Base-by-base conservation (phyloP, 2,329 filamentous ascomycete genomes). In the Lachnellula subtilissima region DNA sequence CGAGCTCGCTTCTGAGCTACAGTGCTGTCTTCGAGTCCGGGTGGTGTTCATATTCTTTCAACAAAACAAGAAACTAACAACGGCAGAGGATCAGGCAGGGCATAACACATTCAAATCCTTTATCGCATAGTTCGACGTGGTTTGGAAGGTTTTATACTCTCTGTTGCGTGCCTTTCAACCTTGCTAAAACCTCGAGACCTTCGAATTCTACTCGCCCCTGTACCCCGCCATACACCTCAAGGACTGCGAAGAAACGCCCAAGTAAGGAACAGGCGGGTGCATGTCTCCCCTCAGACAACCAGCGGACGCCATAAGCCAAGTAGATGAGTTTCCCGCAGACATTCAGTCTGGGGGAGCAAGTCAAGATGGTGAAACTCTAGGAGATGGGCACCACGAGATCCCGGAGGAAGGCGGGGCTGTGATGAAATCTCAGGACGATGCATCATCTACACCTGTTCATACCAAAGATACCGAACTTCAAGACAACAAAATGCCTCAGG, bases 271-370 rank as follows among this genome's bases (percentile, higher is more conserved):
- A 60, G 49, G 54, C 52, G 62, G 60, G 61, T 70, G 67, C 57
- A 70, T 70, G 67, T 70, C 67, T 68, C 55, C 66, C 61, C 63
- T 65, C 48, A 64, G 56, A 61, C 61, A 62, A 49, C 55, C 61
- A 54, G 53, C 55, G 61, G 67, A 65, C 59, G 58, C 54, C 59
- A 58, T 58, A 58, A 55, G 59, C 28, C 48, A 42, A 46, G 43
- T 52, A 61, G 57, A 67, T 66, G 64, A 64, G 55, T 48, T 63
- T 55, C 53, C 53, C 37, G 54, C 55, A 48, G 50, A 43, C 25
- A 9, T 37, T 40, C 22, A 55, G 19, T 49, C 52, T 22, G 42
- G 25, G 9, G 47, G 54, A 32, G 48, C 17, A 32, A 52, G 48
- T 19, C 55, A 54, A 42, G 50, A 55, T 19, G 51, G 36, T 22